Evolutionary conservation across 1,139 yeast species (phyloP), one percentile per base, ranked within the genome.

Genomic region (Blastobotrys indianensis): DNA sequence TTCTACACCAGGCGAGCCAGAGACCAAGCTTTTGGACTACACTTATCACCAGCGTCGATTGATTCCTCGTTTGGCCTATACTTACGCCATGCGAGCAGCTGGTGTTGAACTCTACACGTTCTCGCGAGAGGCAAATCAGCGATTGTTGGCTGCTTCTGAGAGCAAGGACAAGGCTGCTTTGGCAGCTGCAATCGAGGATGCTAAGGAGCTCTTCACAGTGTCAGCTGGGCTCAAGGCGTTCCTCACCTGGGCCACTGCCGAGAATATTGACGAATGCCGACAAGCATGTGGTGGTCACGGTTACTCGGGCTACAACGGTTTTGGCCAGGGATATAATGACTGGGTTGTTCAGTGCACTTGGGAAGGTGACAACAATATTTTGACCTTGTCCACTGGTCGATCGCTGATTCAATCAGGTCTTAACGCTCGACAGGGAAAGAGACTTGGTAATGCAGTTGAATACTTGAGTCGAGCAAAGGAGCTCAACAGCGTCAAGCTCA

Each of bases 251-350:
- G 74, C 81, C 42, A 78, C 86, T 38, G 80, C 88, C 43, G 77
- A 76, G 48, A 72, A 83, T 56, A 88, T 88, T 61, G 95, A 86
- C 62, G 88, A 88, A 69, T 76, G 88, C 54, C 79, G 97, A 68
- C 97, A 88, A 70, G 77, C 95, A n/a, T 88, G 96, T 69, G 97
- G 97, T 67, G 97, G 97, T 43, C 96, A 87, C 62, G 97, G 97
- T 39, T 88, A 88, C 68, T 85, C 94, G 23, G 79, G 90, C 15
- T 88, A 88, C 70, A 79, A 85, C 55, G 95, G 92, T 2, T 85
- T 88, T 62, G 95, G 95, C 46, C 86, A 84, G 63, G 92, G 90
- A 30, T 85, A 78, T 67, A 77, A 79, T 52, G 97, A 88, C 65
- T 90, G 95, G 88, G 95, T 85, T 31, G 97, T 88, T 41, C 95